A percentile compares a stretch with the other conserved stretches of the same genome.
Conservation (phyloP, 768 basidiomycete genomes). For the Lyophyllum decastes region DNA sequence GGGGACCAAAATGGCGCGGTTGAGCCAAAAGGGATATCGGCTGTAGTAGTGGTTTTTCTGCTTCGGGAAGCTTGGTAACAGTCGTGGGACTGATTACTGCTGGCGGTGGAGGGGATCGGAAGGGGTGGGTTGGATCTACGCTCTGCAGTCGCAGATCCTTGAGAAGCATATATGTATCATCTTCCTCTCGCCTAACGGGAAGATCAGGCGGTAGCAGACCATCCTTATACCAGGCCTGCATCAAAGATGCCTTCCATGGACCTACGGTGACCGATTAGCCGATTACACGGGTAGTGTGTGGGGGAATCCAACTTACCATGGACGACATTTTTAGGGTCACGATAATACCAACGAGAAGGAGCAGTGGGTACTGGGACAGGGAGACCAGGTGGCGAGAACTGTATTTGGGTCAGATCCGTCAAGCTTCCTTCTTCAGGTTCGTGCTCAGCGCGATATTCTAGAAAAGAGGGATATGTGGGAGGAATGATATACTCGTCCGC, state of each 20-base stretch:
- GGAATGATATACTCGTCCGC: constrained; percentile 92
- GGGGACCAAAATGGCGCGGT: constrained; percentile 83
- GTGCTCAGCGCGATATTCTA: constrained; percentile 64
- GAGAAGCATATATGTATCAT: constrained; percentile 63
- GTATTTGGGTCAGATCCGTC: constrained; percentile 56
- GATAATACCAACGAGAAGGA: constrained; percentile 81
- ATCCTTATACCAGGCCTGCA: constrained; percentile 91
- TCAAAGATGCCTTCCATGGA: constrained; percentile 84
- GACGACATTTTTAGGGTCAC: constrained; percentile 77
- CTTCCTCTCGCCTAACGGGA: constrained; percentile 78
- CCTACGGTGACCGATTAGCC: constrained; percentile 42
- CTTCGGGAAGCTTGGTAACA: constrained; percentile 14
- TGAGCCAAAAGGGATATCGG: constrained; percentile 81
- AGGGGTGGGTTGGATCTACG: constrained; percentile 81
- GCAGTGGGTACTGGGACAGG: constrained; percentile 68
- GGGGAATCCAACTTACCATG: constrained; percentile 56
- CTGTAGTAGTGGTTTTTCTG: constrained; percentile 60
- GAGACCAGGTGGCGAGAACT: constrained; percentile 80
- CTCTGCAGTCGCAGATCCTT: constrained; percentile 78
- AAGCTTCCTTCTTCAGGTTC: constrained; percentile 56
- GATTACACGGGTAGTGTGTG: background rate
- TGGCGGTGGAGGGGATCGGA: constrained; percentile 52
- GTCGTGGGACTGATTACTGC: constrained; percentile 23
- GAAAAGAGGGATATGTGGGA: constrained; percentile 81
- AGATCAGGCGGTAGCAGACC: constrained; percentile 80